Conservation (phyloP, 768 basidiomycete species). For the Hydnum rufescens region DNA sequence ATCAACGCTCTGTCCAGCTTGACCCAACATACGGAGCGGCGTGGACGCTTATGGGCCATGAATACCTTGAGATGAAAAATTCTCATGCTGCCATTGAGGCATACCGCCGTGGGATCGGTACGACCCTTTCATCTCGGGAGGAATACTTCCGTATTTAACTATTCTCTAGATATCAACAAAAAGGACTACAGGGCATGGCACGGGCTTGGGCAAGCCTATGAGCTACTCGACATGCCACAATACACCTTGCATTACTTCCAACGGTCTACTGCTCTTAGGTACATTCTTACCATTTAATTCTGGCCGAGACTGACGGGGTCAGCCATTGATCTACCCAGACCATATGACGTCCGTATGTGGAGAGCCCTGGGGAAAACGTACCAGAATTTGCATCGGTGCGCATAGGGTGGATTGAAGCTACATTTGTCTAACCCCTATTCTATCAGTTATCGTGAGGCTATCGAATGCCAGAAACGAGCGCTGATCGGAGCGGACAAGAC, state of each 20-base stretch:
- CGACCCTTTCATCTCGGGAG: slow-evolving; percentile 14
- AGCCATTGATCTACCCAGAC: slow-evolving; percentile 26
- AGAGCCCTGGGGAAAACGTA: slow-evolving; percentile 87
- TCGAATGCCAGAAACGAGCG: slow-evolving; percentile 81
- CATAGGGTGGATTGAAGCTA: neutral
- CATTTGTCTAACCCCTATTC: neutral
- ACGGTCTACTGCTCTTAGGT: slow-evolving; percentile 83
- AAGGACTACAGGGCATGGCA: slow-evolving; percentile 99
- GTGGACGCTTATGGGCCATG: slow-evolving; percentile 98
- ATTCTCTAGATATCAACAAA: slow-evolving; percentile 60
- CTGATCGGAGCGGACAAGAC: slow-evolving; percentile 61
- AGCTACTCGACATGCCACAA: slow-evolving; percentile 88
- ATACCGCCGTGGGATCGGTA: slow-evolving; percentile 87
- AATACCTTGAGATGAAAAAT: slow-evolving; percentile 98
- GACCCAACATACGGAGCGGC: slow-evolving; percentile 90
- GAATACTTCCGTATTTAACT: slow-evolving; percentile 3
- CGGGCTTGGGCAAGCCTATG: slow-evolving; percentile 94
- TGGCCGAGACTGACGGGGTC: neutral
- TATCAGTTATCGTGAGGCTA: slow-evolving; percentile 65
- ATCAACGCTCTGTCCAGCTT: slow-evolving; percentile 82
- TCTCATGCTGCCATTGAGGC: slow-evolving; percentile 97
- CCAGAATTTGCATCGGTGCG: slow-evolving; percentile 68
- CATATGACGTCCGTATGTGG: slow-evolving; percentile 94
- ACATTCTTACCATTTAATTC: slow-evolving; percentile 9
- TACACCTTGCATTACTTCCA: slow-evolving; percentile 96